Evolutionary conservation across 2,329 filamentous ascomycete species (phyloP), one percentile per base, ranked within the genome.

Genomic region (Aspergillus persii): DNA sequence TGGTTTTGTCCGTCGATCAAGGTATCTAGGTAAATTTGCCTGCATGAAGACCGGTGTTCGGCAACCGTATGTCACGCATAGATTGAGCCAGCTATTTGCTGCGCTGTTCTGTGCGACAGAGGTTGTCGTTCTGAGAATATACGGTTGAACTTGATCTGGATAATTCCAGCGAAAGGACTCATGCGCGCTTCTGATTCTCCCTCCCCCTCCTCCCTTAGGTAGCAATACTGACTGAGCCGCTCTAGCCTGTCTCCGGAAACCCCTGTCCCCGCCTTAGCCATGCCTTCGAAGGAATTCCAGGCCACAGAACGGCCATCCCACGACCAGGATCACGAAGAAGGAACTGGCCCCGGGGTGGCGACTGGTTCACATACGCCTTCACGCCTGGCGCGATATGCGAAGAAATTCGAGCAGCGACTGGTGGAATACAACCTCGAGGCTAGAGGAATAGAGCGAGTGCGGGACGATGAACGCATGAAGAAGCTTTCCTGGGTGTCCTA

Each of bases 401-500:
- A 66, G 60, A 63, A 67, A 12, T 76, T 79, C 59, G 77, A 79
- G 68, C 68, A 71, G 46, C 71, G 73, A 49, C 68, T 78, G 12
- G 65, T 77, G n/a, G 74, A 74, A 60, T 78, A 77, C 64, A 77
- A 77, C 49, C 74, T 86, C 50, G 86, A 88, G 68, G 80, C 83
- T 11, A 81, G 85, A 50, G 85, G 86, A 8, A 86, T 87, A 51
- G 79, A 86, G 67, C 80, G 85, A 26, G 85, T 87, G 1, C 76
- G 81, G 54, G 74, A 79, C 0, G 71, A 82, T 54, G 83, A 87
- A 66, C 81, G 84, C 18, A 81, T 85, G 63, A 78, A 79, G 59
- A 78, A 79, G 51, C 68, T 83, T 53, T 76, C 76, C 18, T 76
- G 78, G 63, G 63, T 83, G n/a, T 81, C 82, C 33, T 85, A 85